Percentiles rank a stretch among this genome's conserved stretches.
Conservation (phyloP, 2,329 filamentous ascomycete genomes). For the Thielaviopsis ethacetica region DNA sequence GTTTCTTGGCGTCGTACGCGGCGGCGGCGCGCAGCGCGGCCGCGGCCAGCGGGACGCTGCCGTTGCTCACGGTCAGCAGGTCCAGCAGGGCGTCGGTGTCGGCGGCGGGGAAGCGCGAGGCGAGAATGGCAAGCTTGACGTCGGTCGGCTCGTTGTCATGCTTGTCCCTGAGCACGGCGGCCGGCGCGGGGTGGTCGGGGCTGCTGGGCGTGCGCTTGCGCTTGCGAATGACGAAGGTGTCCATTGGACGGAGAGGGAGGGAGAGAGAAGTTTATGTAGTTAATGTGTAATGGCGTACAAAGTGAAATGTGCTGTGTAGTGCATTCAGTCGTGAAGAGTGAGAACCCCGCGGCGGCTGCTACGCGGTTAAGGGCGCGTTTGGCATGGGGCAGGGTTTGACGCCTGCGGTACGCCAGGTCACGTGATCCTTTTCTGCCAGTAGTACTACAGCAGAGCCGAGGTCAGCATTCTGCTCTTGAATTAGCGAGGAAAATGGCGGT, state of each 20-base stretch:
- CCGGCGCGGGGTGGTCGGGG: conserved; percentile 16
- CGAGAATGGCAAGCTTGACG: conserved; percentile 68
- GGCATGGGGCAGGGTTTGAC: not conserved
- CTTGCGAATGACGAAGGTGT: conserved; percentile 40
- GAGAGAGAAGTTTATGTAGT: no score
- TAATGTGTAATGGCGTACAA: no score
- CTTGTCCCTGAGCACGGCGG: conserved; percentile 12
- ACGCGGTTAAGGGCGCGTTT: not conserved
- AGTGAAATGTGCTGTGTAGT: no score
- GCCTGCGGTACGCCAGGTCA: not conserved
- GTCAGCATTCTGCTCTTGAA: not conserved
- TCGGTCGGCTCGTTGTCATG: conserved; percentile 67
- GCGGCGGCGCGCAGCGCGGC: conserved; percentile 20
- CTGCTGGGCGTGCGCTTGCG: conserved; percentile 27
- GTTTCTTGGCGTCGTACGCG: not conserved
- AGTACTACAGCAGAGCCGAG: no score
- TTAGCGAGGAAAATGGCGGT: no score
- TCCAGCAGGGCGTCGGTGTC: conserved; percentile 59
- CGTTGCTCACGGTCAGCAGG: conserved; percentile 58
- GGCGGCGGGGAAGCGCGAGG: conserved; percentile 53
- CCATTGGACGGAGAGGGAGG: conserved; percentile 25
- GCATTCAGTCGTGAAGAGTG: no score
- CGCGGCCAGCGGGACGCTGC: conserved; percentile 42
- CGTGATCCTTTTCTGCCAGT: not conserved
- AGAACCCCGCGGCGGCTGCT: not conserved